Evolutionary conservation across 176 grass and related monocot species (phyloP).

Genomic region (Ensete glaucum): DNA sequence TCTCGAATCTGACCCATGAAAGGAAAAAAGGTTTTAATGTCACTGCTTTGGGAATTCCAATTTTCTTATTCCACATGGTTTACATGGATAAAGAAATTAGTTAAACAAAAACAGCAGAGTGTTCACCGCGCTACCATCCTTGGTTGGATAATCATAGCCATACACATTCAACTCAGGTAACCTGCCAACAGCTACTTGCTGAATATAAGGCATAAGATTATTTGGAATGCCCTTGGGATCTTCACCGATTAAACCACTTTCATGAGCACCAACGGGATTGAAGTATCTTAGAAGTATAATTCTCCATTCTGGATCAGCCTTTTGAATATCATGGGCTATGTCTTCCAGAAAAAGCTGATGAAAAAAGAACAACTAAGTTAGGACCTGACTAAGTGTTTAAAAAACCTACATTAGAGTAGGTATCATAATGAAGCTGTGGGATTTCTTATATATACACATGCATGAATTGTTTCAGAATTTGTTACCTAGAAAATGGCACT

Average conservation of each 20-base stretch:
- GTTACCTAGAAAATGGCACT: no score
- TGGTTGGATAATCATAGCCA: conserved; percentile 79
- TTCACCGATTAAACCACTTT: conserved; percentile 79
- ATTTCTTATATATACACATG: no score
- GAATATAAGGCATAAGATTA: conserved; percentile 90
- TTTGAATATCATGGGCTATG: conserved; percentile 64
- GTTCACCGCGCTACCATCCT: conserved; percentile 64
- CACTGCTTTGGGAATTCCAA: no score
- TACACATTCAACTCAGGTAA: conserved; percentile 73
- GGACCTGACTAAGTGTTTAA: not conserved
- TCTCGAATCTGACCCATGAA: conserved; percentile 47
- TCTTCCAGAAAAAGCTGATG: conserved; percentile 79
- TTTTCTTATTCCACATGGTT: no score
- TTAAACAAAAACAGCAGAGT: no score
- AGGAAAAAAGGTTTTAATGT: no score
- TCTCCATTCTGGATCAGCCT: conserved; percentile 51
- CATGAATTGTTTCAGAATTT: no score
- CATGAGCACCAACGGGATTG: conserved; percentile 85
- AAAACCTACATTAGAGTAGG: not conserved
- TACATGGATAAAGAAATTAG: no score
- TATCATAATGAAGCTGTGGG: no score
- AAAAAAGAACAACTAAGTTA: not conserved
- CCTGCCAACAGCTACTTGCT: conserved; percentile 75
- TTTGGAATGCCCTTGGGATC: conserved; percentile 84
- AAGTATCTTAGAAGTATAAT: conserved; percentile 82